A percentile compares a stretch with the other conserved stretches of the same genome.
Conservation (phyloP, 371 early-diverging fungal species). For the Rhizopus arrhizus region DNA sequence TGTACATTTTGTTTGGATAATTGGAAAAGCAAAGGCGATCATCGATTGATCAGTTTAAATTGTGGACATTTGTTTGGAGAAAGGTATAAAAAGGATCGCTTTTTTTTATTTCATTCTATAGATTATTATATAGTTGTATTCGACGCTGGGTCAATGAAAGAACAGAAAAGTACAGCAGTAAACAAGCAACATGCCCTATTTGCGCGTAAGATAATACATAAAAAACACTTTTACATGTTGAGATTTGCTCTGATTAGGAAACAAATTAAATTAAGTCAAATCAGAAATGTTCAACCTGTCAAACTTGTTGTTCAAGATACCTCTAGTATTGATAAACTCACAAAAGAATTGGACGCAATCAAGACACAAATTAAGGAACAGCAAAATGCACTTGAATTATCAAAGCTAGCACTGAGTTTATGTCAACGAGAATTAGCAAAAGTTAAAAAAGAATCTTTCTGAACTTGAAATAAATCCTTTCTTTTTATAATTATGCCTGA, state of each 20-base stretch:
- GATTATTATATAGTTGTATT: slow-evolving; percentile 18
- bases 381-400: slow-evolving; percentile 7
- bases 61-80: slow-evolving; percentile 34
- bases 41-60: slow-evolving; percentile 22
- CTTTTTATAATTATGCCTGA: background rate
- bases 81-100: slow-evolving; percentile 7
- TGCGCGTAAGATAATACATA: slow-evolving; percentile 17
- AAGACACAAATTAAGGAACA: slow-evolving; percentile 3
- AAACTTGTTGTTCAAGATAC: slow-evolving; percentile 18
- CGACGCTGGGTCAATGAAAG: slow-evolving; percentile 15
- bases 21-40: slow-evolving; percentile 20
- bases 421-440: slow-evolving; percentile 16
- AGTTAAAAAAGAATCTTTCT: slow-evolving; percentile 1
- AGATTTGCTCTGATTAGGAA: slow-evolving; percentile 7
- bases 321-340: slow-evolving; percentile 2
- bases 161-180: background rate
- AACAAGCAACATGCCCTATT: slow-evolving; percentile 18
- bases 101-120: background rate
- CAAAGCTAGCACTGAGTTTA: slow-evolving; percentile 8
- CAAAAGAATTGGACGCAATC: slow-evolving; percentile 13
- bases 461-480: background rate
- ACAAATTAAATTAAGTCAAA: slow-evolving; percentile 1
- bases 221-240: background rate
- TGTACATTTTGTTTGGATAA: slow-evolving; percentile 26
- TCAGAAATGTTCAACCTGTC: slow-evolving; percentile 11